Conservation (phyloP, 2,329 filamentous ascomycete genomes). For the Aspergillus sp. region DNA sequence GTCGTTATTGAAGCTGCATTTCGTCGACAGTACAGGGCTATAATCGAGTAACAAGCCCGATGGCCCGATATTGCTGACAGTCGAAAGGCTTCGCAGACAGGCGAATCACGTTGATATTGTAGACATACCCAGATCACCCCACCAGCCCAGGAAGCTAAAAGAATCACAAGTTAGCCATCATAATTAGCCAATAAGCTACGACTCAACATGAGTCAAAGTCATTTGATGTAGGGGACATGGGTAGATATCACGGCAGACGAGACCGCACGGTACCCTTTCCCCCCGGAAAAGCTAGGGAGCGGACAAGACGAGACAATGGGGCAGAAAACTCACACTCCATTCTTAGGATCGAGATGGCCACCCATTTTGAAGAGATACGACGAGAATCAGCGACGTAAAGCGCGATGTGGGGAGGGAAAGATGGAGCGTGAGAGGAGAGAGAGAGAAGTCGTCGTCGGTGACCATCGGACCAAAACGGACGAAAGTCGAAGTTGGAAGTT, state of each 20-base stretch:
- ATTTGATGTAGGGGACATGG: background rate
- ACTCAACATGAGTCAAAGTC: background rate
- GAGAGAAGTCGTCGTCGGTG: slow-evolving; percentile 28
- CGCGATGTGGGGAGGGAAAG: slow-evolving; percentile 15
- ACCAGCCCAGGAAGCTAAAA: slow-evolving; percentile 69
- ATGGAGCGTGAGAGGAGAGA: slow-evolving; percentile 16
- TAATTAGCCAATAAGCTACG: background rate
- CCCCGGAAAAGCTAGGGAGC: slow-evolving; percentile 12
- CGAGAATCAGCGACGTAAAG: slow-evolving; percentile 17
- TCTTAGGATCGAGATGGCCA: slow-evolving; percentile 44
- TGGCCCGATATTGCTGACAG: background rate
- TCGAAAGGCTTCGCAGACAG: slow-evolving; percentile 4
- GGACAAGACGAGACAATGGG: background rate
- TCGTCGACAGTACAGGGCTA: background rate
- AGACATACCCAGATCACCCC: slow-evolving; percentile 73
- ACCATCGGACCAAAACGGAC: slow-evolving; percentile 30
- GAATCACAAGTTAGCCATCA: slow-evolving; percentile 28
- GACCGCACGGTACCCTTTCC: slow-evolving; percentile 10
- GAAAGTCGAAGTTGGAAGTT: slow-evolving; percentile 30
- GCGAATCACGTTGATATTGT: slow-evolving; percentile 11
- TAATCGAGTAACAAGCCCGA: background rate
- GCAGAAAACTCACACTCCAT: slow-evolving; percentile 44
- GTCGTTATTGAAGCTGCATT: background rate
- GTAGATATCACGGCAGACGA: slow-evolving; percentile 5
- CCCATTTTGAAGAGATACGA: slow-evolving; percentile 37